These are phyloP conservation scores for Tubosaeta brunneosetosa DNA, from an alignment of 768 basidiomycete species.

Conservation along the genomic window DNA sequence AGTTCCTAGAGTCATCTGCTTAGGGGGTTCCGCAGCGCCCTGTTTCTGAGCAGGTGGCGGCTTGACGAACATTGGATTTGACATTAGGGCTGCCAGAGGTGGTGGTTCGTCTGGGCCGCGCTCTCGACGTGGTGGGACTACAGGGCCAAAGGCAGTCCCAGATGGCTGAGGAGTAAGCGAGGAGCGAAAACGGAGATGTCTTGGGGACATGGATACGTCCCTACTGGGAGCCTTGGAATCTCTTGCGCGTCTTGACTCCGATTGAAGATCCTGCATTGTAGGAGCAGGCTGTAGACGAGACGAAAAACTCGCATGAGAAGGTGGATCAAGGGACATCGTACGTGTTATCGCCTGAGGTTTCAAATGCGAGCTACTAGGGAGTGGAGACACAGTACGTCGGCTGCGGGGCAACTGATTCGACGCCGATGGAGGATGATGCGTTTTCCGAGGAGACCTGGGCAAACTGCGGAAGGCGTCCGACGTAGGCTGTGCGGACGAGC, in stretches of 20 bases:
- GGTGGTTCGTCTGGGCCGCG: conserved; percentile 68
- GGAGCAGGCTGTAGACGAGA: conserved; percentile 25
- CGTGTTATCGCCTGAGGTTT: conserved; percentile 40
- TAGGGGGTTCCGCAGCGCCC: conserved; percentile 19
- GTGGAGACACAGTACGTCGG: conserved; percentile 43
- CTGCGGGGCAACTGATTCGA: conserved; percentile 30
- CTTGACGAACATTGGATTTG: conserved; percentile 68
- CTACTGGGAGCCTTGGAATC: conserved; percentile 26
- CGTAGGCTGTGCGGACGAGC: conserved; percentile 12
- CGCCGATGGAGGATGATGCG: conserved; percentile 29
- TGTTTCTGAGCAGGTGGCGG: conserved; percentile 40
- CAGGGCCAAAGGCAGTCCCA: conserved; percentile 39
- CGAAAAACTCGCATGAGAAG: conserved; percentile 26
- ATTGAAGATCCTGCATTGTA: conserved; percentile 32
- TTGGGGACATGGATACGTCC: conserved; percentile 45
- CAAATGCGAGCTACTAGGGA: conserved; percentile 28
- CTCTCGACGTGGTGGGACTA: conserved; percentile 33
- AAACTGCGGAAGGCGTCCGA: conserved; percentile 20
- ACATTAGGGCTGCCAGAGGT: conserved; percentile 52
- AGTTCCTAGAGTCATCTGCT: conserved; percentile 51
- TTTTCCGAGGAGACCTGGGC: conserved; percentile 28
- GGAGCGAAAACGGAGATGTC: conserved; percentile 52
- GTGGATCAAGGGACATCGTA: conserved; percentile 74
- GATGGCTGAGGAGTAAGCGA: conserved; percentile 69
- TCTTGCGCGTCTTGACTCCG: conserved; percentile 16